A percentile compares a stretch with the other conserved stretches of the same genome.
Evolutionary conservation across 1,284 basidiomycete species (phyloP).

Genomic region (Fomitopsis pinicola): DNA sequence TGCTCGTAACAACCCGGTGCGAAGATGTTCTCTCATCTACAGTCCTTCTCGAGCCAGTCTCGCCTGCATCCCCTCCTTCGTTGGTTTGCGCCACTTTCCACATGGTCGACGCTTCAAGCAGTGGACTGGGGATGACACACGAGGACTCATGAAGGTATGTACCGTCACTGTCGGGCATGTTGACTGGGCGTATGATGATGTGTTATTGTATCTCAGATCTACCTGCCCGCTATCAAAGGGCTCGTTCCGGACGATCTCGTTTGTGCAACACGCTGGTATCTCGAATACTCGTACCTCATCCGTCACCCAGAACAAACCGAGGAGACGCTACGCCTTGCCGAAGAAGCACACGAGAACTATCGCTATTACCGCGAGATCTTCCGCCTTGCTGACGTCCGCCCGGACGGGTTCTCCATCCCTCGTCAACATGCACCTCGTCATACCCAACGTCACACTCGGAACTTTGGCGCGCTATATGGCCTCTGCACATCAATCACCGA

Average conservation of each 20-base stretch:
- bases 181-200: no score
- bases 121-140: no score
- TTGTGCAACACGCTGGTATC: constrained; percentile 5
- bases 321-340: neutral
- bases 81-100: no score
- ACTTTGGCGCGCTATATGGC: constrained; percentile 18
- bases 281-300: constrained; percentile 14
- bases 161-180: no score
- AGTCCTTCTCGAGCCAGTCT: no score
- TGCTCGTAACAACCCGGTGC: no score
- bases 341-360: constrained; percentile 8
- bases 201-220: no score
- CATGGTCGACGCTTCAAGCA: no score
- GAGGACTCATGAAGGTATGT: no score
- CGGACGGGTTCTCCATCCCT: constrained; percentile 12
- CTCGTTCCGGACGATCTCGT: constrained; percentile 10
- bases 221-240: constrained; percentile 10
- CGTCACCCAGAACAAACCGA: neutral
- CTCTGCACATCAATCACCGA: constrained; percentile 21
- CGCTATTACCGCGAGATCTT: constrained; percentile 8
- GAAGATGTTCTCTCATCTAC: no score
- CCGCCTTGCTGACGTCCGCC: constrained; percentile 1
- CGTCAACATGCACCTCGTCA: constrained; percentile 13
- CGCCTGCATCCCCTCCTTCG: no score
- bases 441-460: constrained; percentile 6